Conservation (phyloP, 2,329 filamentous ascomycete genomes). For the Aciculosporium take region DNA sequence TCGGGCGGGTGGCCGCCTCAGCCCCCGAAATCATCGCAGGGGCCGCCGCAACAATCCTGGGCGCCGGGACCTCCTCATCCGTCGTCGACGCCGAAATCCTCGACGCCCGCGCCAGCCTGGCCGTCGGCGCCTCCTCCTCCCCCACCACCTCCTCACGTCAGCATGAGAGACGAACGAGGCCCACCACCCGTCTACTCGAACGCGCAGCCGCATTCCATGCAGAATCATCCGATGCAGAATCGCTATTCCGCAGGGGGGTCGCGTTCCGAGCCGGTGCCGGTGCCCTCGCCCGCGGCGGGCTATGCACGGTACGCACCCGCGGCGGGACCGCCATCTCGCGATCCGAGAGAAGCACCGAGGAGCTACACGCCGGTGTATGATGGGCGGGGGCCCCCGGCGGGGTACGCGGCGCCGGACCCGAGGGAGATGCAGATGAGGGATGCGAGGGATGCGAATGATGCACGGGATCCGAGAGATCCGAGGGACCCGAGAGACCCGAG, state of each 20-base stretch:
- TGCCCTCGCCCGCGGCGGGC: slow-evolving; percentile 23
- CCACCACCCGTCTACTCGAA: slow-evolving; percentile 20
- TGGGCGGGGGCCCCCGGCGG: slow-evolving; percentile 24
- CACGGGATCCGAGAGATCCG: slow-evolving; percentile 22
- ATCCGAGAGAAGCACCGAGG: slow-evolving; percentile 26
- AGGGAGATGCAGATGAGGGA: slow-evolving; percentile 24
- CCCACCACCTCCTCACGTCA: slow-evolving; percentile 22
- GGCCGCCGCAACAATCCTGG: slow-evolving; percentile 22
- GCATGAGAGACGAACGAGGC: slow-evolving; percentile 25
- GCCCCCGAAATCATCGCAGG: slow-evolving; percentile 18
- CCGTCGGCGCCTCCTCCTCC: slow-evolving; percentile 18
- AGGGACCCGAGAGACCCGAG: slow-evolving; percentile 21
- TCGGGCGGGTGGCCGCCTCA: slow-evolving; percentile 17
- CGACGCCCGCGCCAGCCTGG: slow-evolving; percentile 21
- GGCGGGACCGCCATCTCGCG: slow-evolving; percentile 27
- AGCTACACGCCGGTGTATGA: slow-evolving; percentile 36
- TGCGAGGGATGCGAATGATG: not conserved
- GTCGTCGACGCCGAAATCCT: slow-evolving; percentile 16
- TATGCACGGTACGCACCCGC: slow-evolving; percentile 32
- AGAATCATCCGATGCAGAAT: slow-evolving; percentile 25
- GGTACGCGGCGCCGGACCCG: slow-evolving; percentile 19
- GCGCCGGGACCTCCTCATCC: slow-evolving; percentile 15
- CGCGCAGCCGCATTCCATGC: too few relatives aligned
- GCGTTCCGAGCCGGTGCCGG: slow-evolving; percentile 26
- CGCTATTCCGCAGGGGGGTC: slow-evolving; percentile 25